phyloP scores from a whole-genome alignment of 2,329 filamentous ascomycete species.

The Aspergillus udagawae region DNA sequence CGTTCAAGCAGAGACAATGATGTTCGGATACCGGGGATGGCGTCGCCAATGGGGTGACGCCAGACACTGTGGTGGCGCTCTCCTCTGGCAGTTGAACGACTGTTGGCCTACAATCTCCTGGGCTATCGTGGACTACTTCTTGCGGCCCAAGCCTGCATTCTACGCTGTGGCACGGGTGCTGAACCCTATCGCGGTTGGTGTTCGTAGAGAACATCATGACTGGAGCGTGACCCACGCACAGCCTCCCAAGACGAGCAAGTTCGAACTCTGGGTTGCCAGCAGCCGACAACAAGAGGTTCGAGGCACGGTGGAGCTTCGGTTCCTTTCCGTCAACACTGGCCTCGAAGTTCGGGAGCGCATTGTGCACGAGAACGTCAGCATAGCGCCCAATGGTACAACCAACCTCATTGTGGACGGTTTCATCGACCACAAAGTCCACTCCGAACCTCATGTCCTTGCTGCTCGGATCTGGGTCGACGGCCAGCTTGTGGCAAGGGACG shows the following conservation, averaged over 20 bases:
- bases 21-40: slow-evolving; percentile 58
- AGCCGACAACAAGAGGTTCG: slow-evolving; percentile 33
- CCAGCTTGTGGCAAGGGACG: slow-evolving; percentile 50
- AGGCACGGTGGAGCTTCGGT: slow-evolving; percentile 41
- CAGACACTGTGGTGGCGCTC: slow-evolving; percentile 42
- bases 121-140: slow-evolving; percentile 60
- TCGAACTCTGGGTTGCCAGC: slow-evolving; percentile 56
- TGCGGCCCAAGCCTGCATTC: slow-evolving; percentile 59
- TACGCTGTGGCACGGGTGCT: slow-evolving; percentile 58
- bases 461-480: slow-evolving; percentile 52
- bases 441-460: slow-evolving; percentile 53
- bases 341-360: slow-evolving; percentile 51
- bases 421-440: slow-evolving; percentile 46
- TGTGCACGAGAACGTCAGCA: slow-evolving; percentile 44
- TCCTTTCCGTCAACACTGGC: slow-evolving; percentile 53
- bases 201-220: slow-evolving; percentile 56
- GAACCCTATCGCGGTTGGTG: slow-evolving; percentile 54
- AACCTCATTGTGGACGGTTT: slow-evolving; percentile 46
- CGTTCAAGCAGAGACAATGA: slow-evolving; percentile 58
- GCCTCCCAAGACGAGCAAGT: slow-evolving; percentile 50
- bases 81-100: slow-evolving; percentile 48
- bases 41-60: slow-evolving; percentile 46
- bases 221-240: slow-evolving; percentile 58
- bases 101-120: slow-evolving; percentile 60
- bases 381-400: slow-evolving; percentile 54